Conservation (phyloP, 1,284 basidiomycete species). For the Tilletia setariae region DNA sequence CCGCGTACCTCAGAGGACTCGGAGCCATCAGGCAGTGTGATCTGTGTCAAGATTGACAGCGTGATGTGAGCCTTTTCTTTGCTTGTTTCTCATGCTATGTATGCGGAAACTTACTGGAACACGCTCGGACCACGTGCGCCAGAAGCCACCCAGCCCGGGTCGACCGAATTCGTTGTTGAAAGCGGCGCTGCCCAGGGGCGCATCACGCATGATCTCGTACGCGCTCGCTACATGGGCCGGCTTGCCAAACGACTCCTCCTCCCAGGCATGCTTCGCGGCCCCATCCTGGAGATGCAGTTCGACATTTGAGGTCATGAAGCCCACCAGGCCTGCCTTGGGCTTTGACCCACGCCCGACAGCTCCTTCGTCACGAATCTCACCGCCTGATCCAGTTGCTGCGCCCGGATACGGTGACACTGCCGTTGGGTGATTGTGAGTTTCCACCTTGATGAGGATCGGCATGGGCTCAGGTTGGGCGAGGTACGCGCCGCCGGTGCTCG, state of each 20-base stretch:
- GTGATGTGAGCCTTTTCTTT: too few species aligned
- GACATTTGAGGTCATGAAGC: conserved; percentile 93
- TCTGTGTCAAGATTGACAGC: neutral
- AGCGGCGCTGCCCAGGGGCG: conserved; percentile 85
- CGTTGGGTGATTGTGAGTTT: conserved; percentile 98
- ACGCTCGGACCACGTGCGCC: conserved; percentile 50
- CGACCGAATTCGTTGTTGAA: conserved; percentile 99
- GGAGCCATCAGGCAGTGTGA: conserved; percentile 15
- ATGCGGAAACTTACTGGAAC: conserved; percentile 28
- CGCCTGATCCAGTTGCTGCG: conserved; percentile 94
- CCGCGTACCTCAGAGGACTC: conserved; percentile 69
- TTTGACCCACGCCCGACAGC: conserved; percentile 90
- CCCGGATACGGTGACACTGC: conserved; percentile 97
- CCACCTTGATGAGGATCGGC: conserved; percentile 93
- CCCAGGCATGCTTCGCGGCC: conserved; percentile 40
- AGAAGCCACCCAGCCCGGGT: conserved; percentile 66
- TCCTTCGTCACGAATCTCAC: conserved; percentile 97
- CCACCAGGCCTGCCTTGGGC: conserved; percentile 90
- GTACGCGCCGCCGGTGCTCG: conserved; percentile 24
- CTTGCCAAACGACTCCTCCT: conserved; percentile 63
- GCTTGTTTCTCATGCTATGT: neutral
- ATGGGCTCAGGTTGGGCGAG: conserved; percentile 59
- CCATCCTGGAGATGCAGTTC: conserved; percentile 37
- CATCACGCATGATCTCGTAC: conserved; percentile 95
- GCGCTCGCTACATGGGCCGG: conserved; percentile 88